phyloP scores from a whole-genome alignment of 2,329 filamentous ascomycete species.

The Epichloe coenophiala region DNA sequence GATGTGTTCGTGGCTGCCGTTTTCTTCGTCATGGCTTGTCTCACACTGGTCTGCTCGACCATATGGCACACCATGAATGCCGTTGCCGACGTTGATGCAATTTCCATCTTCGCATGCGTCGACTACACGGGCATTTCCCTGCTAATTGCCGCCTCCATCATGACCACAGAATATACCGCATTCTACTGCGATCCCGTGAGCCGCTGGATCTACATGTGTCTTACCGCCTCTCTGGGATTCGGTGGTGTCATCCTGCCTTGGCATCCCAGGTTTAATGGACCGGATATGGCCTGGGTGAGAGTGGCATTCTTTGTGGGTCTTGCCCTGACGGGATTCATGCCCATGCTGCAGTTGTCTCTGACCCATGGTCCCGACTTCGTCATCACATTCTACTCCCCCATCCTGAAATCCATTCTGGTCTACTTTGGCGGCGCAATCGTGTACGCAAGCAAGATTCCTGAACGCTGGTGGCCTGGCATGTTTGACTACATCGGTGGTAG shows the following conservation, averaged over 20 bases:
- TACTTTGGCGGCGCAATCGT: slow-evolving; percentile 76
- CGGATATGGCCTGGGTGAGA: slow-evolving; percentile 84
- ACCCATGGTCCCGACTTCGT: slow-evolving; percentile 70
- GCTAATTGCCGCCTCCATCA: slow-evolving; percentile 87
- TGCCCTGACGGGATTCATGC: slow-evolving; percentile 76
- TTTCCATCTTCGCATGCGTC: slow-evolving; percentile 93
- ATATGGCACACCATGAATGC: slow-evolving; percentile 99
- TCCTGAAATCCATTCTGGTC: slow-evolving; percentile 73
- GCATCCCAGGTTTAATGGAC: slow-evolving; percentile 88
- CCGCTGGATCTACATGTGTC: slow-evolving; percentile 71
- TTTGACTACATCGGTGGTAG: slow-evolving; percentile 94
- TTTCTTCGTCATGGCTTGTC: slow-evolving; percentile 92
- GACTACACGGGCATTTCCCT: slow-evolving; percentile 97
- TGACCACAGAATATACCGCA: slow-evolving; percentile 96
- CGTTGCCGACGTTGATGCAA: slow-evolving; percentile 75
- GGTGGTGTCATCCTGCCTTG: slow-evolving; percentile 86
- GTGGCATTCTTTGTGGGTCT: slow-evolving; percentile 86
- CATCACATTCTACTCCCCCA: slow-evolving; percentile 73
- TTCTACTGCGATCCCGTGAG: slow-evolving; percentile 94
- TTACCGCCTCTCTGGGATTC: slow-evolving; percentile 69
- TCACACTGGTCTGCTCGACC: slow-evolving; percentile 87
- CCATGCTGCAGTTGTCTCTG: slow-evolving; percentile 68
- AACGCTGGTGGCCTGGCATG: slow-evolving; percentile 80
- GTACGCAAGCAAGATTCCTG: slow-evolving; percentile 85
- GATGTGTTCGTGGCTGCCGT: slow-evolving; percentile 84